Evolutionary conservation across 345 rosid genomes (phyloP), one percentile per base, ranked within the genome.

Genomic region (Gynandropsis gynandra): DNA sequence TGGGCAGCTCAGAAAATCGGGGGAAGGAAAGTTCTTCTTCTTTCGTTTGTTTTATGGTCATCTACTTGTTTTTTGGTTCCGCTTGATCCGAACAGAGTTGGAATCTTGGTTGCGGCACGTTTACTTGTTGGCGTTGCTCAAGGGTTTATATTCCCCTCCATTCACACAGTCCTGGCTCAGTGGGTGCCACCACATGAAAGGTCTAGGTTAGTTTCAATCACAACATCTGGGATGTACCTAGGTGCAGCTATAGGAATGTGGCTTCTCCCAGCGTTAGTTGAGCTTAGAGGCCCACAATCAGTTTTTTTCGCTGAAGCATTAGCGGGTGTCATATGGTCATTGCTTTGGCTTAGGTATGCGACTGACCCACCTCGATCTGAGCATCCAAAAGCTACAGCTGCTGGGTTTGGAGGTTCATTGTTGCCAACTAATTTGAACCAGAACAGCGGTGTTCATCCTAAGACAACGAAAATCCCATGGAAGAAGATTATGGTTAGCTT

Each of bases 121-220:
- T 75, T 92, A 68, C 95, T 92, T 58, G 97, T 87, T 67, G 97
- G 98, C 69, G 96, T 92, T 29, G 92, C 98, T 0, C 96, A 92
- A 67, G 96, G 98, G 42, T 92, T 92, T 68, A 92, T 92, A 58
- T 92, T 92, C 59, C 96, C 96, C 1, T 90, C 96, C 50, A 90
- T 87, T 63, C 96, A 90, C 63, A 90, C 95, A 1, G 95, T 90
- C 71, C 78, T 90, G 56, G 98, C 97, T 13, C 92, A 87, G 74
- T 92, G 98, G 97, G 97, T 92, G 35, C 96, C 96, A 7, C 96
- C 98, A n/a, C 96, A 87, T 50, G 95, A 92, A 67, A 76, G 98
- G 52, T 92, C 98, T 59, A 82, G 96, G 63, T 76, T 95, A 12
- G 98, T 92, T 59, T 87, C 98, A 1, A 87, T 92, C 56, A 87